Percentiles rank a stretch among this genome's conserved stretches.
Evolutionary conservation across 1,139 yeast species (phyloP).

Genomic region (Lodderomyces oxycetoniae): DNA sequence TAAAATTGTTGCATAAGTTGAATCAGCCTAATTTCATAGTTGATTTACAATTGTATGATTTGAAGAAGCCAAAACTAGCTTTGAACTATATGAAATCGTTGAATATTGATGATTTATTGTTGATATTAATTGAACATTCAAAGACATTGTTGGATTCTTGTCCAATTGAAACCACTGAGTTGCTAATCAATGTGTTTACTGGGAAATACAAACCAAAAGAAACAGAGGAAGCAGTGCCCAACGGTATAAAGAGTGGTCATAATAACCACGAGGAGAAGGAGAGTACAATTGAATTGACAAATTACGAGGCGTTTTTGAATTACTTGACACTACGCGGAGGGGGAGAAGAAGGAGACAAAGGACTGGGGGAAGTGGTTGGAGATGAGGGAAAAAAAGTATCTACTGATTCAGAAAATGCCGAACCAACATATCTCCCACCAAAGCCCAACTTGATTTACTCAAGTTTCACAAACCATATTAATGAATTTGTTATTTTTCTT

Average conservation of each 20-base stretch:
- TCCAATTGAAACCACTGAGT: conserved; percentile 79
- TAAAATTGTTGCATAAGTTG: conserved; percentile 62
- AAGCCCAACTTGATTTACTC: conserved; percentile 83
- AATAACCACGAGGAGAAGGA: conserved; percentile 9
- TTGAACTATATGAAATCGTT: conserved; percentile 65
- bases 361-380: conserved; percentile 13
- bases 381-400: conserved; percentile 11
- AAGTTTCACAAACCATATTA: conserved; percentile 76
- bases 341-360: conserved; percentile 9
- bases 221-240: conserved; percentile 9
- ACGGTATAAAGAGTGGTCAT: background rate
- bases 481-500: conserved; percentile 86
- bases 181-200: conserved; percentile 82
- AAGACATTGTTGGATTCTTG: conserved; percentile 57
- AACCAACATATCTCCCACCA: conserved; percentile 87
- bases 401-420: conserved; percentile 3
- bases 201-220: conserved; percentile 62
- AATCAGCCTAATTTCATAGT: conserved; percentile 76
- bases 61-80: conserved; percentile 53
- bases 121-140: conserved; percentile 66
- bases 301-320: conserved; percentile 66
- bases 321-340: conserved; percentile 43
- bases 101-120: conserved; percentile 71
- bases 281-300: conserved; percentile 40
- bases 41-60: conserved; percentile 66